These are phyloP conservation scores for Articulospora tetracladia DNA, from an alignment of 495 filamentous ascomycete genomes.

Conservation along the genomic window DNA sequence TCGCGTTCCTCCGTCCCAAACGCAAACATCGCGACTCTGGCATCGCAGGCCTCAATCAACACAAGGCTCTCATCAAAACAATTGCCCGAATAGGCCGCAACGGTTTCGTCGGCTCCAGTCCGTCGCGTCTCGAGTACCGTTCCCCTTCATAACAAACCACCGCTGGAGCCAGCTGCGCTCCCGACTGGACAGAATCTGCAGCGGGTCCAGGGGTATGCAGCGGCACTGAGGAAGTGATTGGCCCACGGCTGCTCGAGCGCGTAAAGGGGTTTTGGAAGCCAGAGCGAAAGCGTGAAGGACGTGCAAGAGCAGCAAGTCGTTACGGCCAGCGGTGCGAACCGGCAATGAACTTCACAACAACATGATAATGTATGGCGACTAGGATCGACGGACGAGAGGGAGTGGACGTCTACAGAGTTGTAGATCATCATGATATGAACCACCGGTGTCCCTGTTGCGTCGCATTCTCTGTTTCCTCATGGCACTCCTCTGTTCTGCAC, in stretches of 20 bases:
- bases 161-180: constrained; percentile 11
- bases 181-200: constrained; percentile 13
- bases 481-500: too few species aligned
- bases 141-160: neutral
- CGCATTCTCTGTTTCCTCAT: too few species aligned
- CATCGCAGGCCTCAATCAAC: constrained; percentile 6
- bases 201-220: neutral
- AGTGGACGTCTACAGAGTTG: neutral
- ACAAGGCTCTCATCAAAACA: constrained; percentile 25
- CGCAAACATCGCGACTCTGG: constrained; percentile 21
- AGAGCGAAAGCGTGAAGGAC: too few species aligned
- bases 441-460: too few species aligned
- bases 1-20: constrained; percentile 18
- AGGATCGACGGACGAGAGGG: neutral
- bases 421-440: neutral
- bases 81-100: constrained; percentile 21
- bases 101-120: constrained; percentile 10
- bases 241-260: constrained; percentile 11
- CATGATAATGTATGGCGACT: constrained; percentile 2
- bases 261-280: constrained; percentile 16
- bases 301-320: too few species aligned
- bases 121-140: neutral
- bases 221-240: constrained; percentile 5
- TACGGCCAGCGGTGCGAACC: neutral
- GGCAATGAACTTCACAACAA: constrained; percentile 15